Conservation (phyloP, 2,329 filamentous ascomycete genomes). For the Talaromyces funiculosus region DNA sequence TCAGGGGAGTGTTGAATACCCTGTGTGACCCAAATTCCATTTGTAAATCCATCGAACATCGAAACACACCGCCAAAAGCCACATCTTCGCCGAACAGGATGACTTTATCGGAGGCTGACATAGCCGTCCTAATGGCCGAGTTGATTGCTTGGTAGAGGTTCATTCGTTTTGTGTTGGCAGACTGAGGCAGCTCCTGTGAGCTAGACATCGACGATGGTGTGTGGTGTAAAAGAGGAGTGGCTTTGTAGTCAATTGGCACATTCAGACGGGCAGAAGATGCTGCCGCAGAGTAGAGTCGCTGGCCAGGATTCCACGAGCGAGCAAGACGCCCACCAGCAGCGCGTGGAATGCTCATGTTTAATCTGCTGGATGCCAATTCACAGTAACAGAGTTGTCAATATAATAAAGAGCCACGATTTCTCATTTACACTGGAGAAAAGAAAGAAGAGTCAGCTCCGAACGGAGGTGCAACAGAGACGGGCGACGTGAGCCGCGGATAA, state of each 20-base stretch:
- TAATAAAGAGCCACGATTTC: neutral
- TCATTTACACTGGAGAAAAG: neutral
- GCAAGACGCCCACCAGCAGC: slow-evolving; percentile 12
- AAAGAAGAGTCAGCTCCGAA: slow-evolving; percentile 1
- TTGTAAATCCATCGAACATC: slow-evolving; percentile 85
- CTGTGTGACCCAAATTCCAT: slow-evolving; percentile 80
- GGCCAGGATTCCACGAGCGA: slow-evolving; percentile 2
- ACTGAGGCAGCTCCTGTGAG: slow-evolving; percentile 67
- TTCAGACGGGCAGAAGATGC: slow-evolving; percentile 62
- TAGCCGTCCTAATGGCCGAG: slow-evolving; percentile 73
- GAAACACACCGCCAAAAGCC: slow-evolving; percentile 92
- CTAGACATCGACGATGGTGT: slow-evolving; percentile 65
- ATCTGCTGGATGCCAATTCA: neutral
- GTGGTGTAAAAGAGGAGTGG: slow-evolving; percentile 75
- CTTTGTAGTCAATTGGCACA: slow-evolving; percentile 77
- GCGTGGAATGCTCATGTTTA: slow-evolving; percentile 12
- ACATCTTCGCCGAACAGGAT: slow-evolving; percentile 95
- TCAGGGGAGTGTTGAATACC: slow-evolving; percentile 94
- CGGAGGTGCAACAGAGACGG: neutral
- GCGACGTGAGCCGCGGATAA: slow-evolving; percentile 13
- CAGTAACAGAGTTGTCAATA: neutral
- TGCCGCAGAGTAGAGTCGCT: slow-evolving; percentile 43
- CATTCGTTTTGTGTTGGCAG: slow-evolving; percentile 71
- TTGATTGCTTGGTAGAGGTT: slow-evolving; percentile 96
- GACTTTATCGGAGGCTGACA: slow-evolving; percentile 77